Base-by-base conservation (phyloP, 129 eudicot species). In the Arctium minus region DNA sequence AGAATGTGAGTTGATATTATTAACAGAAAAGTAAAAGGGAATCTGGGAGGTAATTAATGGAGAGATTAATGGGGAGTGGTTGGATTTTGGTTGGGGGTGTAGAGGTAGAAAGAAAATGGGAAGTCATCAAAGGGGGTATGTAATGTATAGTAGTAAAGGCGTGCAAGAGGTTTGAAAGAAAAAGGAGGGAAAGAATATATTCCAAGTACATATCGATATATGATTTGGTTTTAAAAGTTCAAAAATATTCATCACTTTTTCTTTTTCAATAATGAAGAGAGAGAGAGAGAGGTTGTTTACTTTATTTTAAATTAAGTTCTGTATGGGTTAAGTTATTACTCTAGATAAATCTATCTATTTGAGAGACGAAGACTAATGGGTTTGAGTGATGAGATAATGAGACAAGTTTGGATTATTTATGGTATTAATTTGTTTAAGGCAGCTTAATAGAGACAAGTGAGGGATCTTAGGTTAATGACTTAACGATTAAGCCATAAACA, bases 21-120 rank as follows among this genome's bases (percentile, higher is more conserved):
- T 22, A 10, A 46, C 1, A 62, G n/a, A 73, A 9, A 29, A 1
- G 6, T 1, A 73, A 38, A 76, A 74, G 17, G 50, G 48, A 68
- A 68, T 83, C 69, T 53, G 39, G 60, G 46, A 30, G 50, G 35
- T 39, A 81, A 81, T 82, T 5, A 82, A 74, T 44, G 38, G 7
- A 60, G 80, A 42, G 80, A 79, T 73, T 84, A 84, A 84, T 72
- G 77, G 71, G 81, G 87, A 84, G 87, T 78, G 18, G 86, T 72
- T 79, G 76, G 68, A 37, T 73, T 81, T 64, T 42, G 17, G 50
- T n/a, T 35, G 65, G 29, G 60, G 86, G 8, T 79, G 83, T 83
- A 78, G 78, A 84, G 87, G 71, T 60, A 79, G 72, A 65, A 65
- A 67, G 9, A 82, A 76, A 76, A 77, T 71, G 68, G 39, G 36